Conservation (phyloP, 768 basidiomycete genomes). For the Dioszegia hungarica region DNA sequence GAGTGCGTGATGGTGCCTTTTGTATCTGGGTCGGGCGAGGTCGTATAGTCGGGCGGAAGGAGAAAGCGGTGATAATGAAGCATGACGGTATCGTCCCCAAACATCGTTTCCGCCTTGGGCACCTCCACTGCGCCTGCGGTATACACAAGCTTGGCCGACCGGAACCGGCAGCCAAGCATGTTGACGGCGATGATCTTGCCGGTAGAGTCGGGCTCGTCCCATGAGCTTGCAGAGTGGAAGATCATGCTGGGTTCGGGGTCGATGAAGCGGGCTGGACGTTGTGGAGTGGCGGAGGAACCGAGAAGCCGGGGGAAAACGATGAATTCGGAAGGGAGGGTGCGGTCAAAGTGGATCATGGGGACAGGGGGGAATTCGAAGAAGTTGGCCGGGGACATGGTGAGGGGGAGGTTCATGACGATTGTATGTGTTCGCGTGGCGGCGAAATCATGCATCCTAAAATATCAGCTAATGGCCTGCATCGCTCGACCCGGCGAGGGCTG, state of each 20-base stretch:
- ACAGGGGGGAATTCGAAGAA: conserved; percentile 41
- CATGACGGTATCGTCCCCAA: conserved; percentile 45
- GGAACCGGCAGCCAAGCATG: conserved; percentile 49
- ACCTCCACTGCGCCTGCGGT: conserved; percentile 48
- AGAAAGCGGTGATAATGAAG: conserved; percentile 49
- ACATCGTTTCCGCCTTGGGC: conserved; percentile 29
- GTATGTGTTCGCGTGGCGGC: conserved; percentile 48
- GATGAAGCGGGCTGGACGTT: conserved; percentile 38
- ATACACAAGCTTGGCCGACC: conserved; percentile 50
- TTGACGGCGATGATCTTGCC: conserved; percentile 37
- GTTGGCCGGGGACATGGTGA: conserved; percentile 50
- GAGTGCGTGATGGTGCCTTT: conserved; percentile 34
- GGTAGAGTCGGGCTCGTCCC: conserved; percentile 38
- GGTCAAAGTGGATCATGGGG: conserved; percentile 49
- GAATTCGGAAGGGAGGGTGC: conserved; percentile 47
- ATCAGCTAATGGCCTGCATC: no score
- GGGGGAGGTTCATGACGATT: conserved; percentile 51
- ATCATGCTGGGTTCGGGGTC: conserved; percentile 49
- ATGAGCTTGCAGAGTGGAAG: conserved; percentile 52
- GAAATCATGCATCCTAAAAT: conserved; percentile 51
- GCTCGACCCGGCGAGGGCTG: no score
- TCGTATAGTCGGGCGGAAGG: conserved; percentile 10
- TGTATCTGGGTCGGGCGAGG: neutral
- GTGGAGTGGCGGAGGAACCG: conserved; percentile 15
- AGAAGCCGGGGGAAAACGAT: conserved; percentile 48